Percentiles rank a stretch among this genome's conserved stretches.
Evolutionary conservation across 495 filamentous ascomycete genomes (phyloP).

Genomic region (Xylaria bambusicola): DNA sequence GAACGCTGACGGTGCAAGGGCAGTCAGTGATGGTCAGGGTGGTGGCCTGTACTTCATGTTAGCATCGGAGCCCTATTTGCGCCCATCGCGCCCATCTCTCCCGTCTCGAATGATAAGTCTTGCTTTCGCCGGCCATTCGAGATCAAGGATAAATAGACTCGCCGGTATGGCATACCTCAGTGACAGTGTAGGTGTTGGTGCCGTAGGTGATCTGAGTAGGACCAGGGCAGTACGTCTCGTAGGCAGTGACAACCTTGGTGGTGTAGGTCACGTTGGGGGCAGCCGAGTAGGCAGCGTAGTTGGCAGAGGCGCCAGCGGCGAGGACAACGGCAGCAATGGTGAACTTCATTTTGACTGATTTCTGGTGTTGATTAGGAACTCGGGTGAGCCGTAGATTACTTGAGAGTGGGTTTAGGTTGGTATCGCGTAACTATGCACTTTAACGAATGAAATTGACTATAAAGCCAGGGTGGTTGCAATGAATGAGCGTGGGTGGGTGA

Average conservation of each 20-base stretch:
- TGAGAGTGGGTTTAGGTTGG: conserved; percentile 28
- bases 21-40: conserved; percentile 79
- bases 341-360: conserved; percentile 84
- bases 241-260: conserved; percentile 77
- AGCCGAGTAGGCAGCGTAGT: conserved; percentile 42
- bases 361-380: conserved; percentile 47
- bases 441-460: conserved; percentile 64
- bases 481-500: conserved; percentile 51
- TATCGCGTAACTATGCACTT: conserved; percentile 30
- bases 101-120: too few relatives aligned
- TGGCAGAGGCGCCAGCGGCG: conserved; percentile 63
- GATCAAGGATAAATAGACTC: neutral
- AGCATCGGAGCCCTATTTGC: conserved; percentile 12
- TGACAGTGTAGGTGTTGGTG: conserved; percentile 76
- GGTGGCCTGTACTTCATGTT: conserved; percentile 54
- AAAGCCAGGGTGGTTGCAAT: conserved; percentile 50
- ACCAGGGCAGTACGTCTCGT: conserved; percentile 84
- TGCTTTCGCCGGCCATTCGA: neutral
- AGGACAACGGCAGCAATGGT: conserved; percentile 59
- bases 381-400: conserved; percentile 31
- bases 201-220: conserved; percentile 71
- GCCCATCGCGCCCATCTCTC: neutral
- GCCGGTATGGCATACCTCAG: conserved; percentile 50
- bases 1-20: conserved; percentile 76
- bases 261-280: conserved; percentile 55